These are phyloP conservation scores for Tinospora cordifolia DNA, from an alignment of 164 flowering plant genomes.

Conservation along the genomic window DNA sequence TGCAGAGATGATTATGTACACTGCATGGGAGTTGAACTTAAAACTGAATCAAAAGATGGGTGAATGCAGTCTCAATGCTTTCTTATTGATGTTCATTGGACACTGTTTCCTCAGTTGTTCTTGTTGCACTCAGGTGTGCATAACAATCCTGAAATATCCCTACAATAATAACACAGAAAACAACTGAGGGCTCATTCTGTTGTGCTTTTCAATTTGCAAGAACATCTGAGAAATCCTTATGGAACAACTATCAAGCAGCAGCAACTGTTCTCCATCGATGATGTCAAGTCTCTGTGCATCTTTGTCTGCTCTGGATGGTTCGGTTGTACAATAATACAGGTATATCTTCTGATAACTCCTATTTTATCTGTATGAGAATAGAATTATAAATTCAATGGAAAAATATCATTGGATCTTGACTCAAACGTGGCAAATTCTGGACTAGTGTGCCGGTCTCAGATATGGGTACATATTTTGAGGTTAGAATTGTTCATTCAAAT, in stretches of 20 bases:
- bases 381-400: too few species aligned
- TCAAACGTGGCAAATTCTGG: too few species aligned
- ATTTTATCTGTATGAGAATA: too few species aligned
- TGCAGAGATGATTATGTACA: slow-evolving; percentile 76
- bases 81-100: neutral
- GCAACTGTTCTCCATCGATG: neutral
- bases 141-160: too few species aligned
- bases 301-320: neutral
- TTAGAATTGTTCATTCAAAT: too few species aligned
- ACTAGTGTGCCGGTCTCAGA: too few species aligned
- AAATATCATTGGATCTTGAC: neutral
- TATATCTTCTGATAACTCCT: neutral
- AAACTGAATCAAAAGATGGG: neutral
- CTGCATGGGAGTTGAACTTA: slow-evolving; percentile 33
- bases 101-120: too few species aligned
- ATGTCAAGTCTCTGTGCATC: neutral
- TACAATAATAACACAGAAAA: too few species aligned
- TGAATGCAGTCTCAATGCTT: neutral
- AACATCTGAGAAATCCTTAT: neutral
- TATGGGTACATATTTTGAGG: too few species aligned
- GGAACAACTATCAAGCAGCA: neutral
- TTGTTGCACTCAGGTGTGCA: too few species aligned
- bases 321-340: neutral
- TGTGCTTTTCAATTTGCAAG: neutral
- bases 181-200: too few species aligned